A percentile compares a stretch with the other conserved stretches of the same genome.
phyloP scores from a whole-genome alignment of 148 eudicot genomes.

The Beta vulgaris region DNA sequence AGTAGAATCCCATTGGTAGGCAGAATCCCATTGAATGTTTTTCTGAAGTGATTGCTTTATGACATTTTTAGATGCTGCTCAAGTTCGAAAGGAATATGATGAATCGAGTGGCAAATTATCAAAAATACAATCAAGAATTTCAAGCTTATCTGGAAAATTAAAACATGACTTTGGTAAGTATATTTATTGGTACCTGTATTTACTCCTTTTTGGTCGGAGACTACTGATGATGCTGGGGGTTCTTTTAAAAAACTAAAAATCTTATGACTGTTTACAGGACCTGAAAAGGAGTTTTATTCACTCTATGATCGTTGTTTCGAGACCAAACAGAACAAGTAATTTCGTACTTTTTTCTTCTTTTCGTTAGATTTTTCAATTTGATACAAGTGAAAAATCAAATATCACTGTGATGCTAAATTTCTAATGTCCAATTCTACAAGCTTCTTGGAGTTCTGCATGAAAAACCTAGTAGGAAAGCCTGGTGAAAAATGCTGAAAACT shows the following conservation, averaged over 20 bases:
- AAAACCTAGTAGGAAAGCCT: not conserved
- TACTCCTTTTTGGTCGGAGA: not conserved
- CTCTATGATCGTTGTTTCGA: constrained; percentile 87
- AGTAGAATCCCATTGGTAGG: not conserved
- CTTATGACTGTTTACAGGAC: constrained; percentile 52
- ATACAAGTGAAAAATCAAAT: not conserved
- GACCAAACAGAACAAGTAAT: constrained; percentile 85
- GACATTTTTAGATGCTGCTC: constrained; percentile 67
- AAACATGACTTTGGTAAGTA: constrained; percentile 82
- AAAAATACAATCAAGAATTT: constrained; percentile 85
- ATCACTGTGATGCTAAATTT: not conserved
- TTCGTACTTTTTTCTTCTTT: constrained; percentile 18
- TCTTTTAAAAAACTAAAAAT: too few species aligned
- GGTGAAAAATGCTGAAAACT: not conserved
- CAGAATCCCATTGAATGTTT: not conserved
- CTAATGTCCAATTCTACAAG: not conserved
- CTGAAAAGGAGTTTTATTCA: constrained; percentile 87
- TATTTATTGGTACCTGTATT: not conserved
- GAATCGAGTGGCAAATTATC: constrained; percentile 75
- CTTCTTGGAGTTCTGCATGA: not conserved
- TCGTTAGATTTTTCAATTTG: not conserved
- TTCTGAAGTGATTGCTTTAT: constrained; percentile 19
- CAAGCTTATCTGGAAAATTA: constrained; percentile 77
- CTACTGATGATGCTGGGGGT: not conserved
- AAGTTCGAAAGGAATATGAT: constrained; percentile 88